Conservation (phyloP, 768 basidiomycete genomes). For the Boletales sp. region DNA sequence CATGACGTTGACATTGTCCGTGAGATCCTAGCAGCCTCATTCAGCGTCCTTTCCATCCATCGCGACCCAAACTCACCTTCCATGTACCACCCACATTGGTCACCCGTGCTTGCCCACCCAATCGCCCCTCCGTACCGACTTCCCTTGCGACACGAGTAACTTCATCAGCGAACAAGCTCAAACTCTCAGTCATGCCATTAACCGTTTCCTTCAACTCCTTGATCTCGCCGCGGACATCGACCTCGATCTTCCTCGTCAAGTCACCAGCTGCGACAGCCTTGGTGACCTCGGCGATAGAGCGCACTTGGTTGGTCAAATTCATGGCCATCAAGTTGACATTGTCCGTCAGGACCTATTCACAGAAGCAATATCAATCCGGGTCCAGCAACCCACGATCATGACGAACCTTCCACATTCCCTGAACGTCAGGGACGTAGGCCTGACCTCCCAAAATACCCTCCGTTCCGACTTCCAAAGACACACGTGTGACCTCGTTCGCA, state of each 20-base stretch:
- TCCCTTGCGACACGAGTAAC: slow-evolving; percentile 87
- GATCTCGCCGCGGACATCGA: slow-evolving; percentile 91
- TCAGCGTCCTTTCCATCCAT: neutral
- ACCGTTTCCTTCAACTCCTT: slow-evolving; percentile 87
- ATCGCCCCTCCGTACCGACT: slow-evolving; percentile 93
- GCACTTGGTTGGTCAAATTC: slow-evolving; percentile 88
- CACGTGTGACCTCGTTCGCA: slow-evolving; percentile 84
- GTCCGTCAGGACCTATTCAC: slow-evolving; percentile 54
- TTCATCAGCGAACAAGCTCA: slow-evolving; percentile 84
- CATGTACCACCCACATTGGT: slow-evolving; percentile 95
- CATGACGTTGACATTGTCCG: slow-evolving; percentile 96
- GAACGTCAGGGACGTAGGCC: slow-evolving; percentile 86
- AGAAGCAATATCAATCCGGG: slow-evolving; percentile 8
- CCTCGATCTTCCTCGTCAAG: slow-evolving; percentile 88
- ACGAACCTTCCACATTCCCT: slow-evolving; percentile 89
- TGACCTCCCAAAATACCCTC: slow-evolving; percentile 94
- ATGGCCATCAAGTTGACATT: slow-evolving; percentile 89
- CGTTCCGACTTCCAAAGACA: slow-evolving; percentile 88
- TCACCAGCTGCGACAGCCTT: slow-evolving; percentile 94
- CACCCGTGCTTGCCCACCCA: slow-evolving; percentile 93
- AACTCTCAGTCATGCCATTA: slow-evolving; percentile 89
- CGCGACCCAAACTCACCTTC: slow-evolving; percentile 48
- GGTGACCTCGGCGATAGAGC: slow-evolving; percentile 87
- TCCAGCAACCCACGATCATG: neutral
- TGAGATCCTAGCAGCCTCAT: slow-evolving; percentile 56